Conservation (phyloP, 495 filamentous ascomycete genomes). For the Xylaria venustula region DNA sequence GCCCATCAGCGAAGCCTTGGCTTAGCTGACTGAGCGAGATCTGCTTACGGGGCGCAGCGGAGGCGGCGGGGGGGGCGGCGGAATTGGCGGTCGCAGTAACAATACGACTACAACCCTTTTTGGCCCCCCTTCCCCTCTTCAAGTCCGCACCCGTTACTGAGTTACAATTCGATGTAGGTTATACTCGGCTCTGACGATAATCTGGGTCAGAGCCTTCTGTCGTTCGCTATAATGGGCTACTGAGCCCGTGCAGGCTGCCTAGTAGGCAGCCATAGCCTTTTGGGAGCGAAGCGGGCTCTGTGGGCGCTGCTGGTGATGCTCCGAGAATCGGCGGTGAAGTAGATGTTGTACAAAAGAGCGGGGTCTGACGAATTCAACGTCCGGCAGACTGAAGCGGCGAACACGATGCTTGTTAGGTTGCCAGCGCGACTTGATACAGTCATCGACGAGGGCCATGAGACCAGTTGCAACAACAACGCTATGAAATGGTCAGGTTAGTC, state of each 20-base stretch:
- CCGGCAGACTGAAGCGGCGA: slow-evolving; percentile 56
- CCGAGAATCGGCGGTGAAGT: slow-evolving; percentile 60
- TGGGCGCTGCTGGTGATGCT: slow-evolving; percentile 37
- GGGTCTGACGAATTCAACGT: slow-evolving; percentile 67
- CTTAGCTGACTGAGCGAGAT: slow-evolving; percentile 2
- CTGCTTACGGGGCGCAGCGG: not conserved
- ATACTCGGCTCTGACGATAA: slow-evolving; percentile 1
- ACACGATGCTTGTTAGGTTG: slow-evolving; percentile 56
- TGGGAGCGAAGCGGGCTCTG: slow-evolving; percentile 42
- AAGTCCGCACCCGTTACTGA: not conserved
- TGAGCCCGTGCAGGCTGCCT: slow-evolving; percentile 14
- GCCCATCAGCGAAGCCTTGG: no score
- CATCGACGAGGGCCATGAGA: slow-evolving; percentile 85
- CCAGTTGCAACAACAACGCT: slow-evolving; percentile 91
- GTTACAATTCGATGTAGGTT: slow-evolving; percentile 3
- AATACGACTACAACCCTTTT: not conserved
- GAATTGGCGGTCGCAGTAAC: slow-evolving; percentile 4
- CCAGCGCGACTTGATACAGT: slow-evolving; percentile 82
- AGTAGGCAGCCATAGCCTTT: slow-evolving; percentile 36
- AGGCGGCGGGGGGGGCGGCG: not conserved
- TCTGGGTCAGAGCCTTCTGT: slow-evolving; percentile 18
- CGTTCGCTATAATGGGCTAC: slow-evolving; percentile 7
- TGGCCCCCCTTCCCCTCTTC: not conserved
- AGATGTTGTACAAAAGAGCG: slow-evolving; percentile 76
- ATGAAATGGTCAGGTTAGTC: slow-evolving; percentile 17